These are phyloP conservation scores for Yarrowia porcina DNA, from an alignment of 805 yeast species.

Conservation along the genomic window DNA sequence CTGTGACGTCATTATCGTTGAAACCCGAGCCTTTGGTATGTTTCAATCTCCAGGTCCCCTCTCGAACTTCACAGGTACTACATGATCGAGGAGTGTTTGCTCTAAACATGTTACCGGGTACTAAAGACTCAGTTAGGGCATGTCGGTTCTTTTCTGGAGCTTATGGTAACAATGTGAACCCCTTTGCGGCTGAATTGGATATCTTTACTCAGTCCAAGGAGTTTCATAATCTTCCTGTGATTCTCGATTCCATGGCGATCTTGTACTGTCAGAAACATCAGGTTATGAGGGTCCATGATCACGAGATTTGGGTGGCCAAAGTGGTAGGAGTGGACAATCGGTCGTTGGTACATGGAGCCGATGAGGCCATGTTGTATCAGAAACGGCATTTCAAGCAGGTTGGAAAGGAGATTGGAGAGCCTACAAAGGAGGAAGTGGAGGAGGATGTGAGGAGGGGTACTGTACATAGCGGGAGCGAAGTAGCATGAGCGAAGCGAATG, in stretches of 20 bases:
- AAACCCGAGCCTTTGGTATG: constrained; percentile 75
- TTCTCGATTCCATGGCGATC: constrained; percentile 33
- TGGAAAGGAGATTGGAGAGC: constrained; percentile 39
- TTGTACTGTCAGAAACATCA: constrained; percentile 35
- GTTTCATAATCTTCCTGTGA: constrained; percentile 32
- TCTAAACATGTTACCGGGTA: constrained; percentile 70
- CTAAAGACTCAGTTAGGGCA: constrained; percentile 49
- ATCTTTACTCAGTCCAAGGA: constrained; percentile 30
- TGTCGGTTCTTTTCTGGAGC: constrained; percentile 67
- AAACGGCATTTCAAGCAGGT: constrained; percentile 36
- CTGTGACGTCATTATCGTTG: constrained; percentile 78
- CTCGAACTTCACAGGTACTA: constrained; percentile 67
- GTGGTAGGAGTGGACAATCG: constrained; percentile 43
- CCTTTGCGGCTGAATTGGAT: constrained; percentile 36
- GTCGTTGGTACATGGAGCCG: constrained; percentile 34
- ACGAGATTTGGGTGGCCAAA: constrained; percentile 85
- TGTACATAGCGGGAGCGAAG: not conserved
- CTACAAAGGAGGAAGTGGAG: constrained; percentile 10
- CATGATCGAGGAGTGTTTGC: constrained; percentile 62
- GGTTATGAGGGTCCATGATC: constrained; percentile 60
- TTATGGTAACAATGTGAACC: constrained; percentile 40
- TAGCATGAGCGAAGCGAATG: too few relatives aligned
- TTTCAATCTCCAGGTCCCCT: constrained; percentile 83
- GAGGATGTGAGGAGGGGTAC: constrained; percentile 4
- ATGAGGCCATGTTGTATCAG: constrained; percentile 31